Evolutionary conservation across 164 flowering plant genomes (phyloP), one percentile per base, ranked within the genome.

Genomic region (Magnolia officinalis): DNA sequence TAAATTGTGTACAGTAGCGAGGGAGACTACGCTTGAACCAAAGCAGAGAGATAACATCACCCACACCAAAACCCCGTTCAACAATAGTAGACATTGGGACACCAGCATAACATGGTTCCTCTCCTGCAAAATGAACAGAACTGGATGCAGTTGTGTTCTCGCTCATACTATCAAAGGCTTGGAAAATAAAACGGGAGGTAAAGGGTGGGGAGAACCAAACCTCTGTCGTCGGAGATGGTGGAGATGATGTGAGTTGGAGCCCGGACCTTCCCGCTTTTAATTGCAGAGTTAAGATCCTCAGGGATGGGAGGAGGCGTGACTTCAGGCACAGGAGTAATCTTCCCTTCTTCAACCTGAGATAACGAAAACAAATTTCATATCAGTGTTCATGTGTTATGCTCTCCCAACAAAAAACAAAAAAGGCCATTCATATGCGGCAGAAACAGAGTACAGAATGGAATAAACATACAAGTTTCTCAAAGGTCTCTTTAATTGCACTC

Each of bases 21-120:
- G 98, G 98, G 82, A 95, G 98, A 80, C 98, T 95, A 76, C 97
- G 92, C 71, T 95, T 95, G 84, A 95, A 95, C 98, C 98, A 95
- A 81, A 95, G 82, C 50, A 95, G 92, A 58, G 98, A 95, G 74
- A 95, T 93, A 63, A 95, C 98, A 87, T 95, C 98, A 74, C 97
- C 97, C 49, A 95, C 90, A 51, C 97, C 98, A 78, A 78, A 88
- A 61, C 98, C 98, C 74, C 84, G 86, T 76, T 95, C 98, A 71
- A 95, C 86, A 76, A 95, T 90, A 77, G 97, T 89, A 26, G 98
- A 95, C 98, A 95, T 95, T 31, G 97, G 93, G 16, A 95, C 91
- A 75, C 98, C 97, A 80, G 90, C 95, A 89, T 95, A 95, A 81
- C 93, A 87, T 70, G 97, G 98, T 71, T 93, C 98, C 82, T 94